Percentiles rank a stretch among this genome's conserved stretches.
Conservation (phyloP, 352 stramenopile species). For the Globisporangium recalcitrans region DNA sequence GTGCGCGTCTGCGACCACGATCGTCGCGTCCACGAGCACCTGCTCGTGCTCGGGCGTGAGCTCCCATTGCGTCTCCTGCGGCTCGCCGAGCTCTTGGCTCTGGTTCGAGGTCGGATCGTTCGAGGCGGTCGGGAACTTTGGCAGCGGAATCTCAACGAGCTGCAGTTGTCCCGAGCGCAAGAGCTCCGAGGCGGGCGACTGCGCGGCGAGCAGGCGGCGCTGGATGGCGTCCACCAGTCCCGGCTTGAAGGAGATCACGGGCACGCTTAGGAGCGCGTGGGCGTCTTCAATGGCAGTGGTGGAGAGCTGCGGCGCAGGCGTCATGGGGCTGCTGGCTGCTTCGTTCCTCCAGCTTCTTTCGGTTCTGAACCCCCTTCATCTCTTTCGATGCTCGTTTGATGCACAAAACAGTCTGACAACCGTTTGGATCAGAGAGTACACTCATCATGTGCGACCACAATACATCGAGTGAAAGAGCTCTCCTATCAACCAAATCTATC, state of each 20-base stretch:
- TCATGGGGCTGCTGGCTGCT: neutral
- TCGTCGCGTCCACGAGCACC: slow-evolving; percentile 23
- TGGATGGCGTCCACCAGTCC: slow-evolving; percentile 26
- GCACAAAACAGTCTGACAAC: neutral
- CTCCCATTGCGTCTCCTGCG: slow-evolving; percentile 20
- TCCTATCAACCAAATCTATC: no score
- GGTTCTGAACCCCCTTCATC: neutral
- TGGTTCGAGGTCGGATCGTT: slow-evolving; percentile 1
- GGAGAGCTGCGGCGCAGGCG: neutral
- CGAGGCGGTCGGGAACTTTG: slow-evolving; percentile 2
- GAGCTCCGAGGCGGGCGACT: slow-evolving; percentile 9
- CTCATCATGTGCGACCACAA: no score
- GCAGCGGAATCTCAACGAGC: slow-evolving; percentile 27
- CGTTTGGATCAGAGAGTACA: no score
- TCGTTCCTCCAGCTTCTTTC: neutral
- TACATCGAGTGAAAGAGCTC: no score
- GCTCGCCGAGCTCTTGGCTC: neutral
- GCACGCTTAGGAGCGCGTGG: slow-evolving; percentile 17
- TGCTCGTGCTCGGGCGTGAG: slow-evolving; percentile 26
- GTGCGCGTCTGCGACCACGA: slow-evolving; percentile 31
- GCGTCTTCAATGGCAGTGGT: neutral
- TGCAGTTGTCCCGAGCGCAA: slow-evolving; percentile 20
- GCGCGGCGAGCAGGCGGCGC: slow-evolving; percentile 13
- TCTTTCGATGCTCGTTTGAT: slow-evolving; percentile 4
- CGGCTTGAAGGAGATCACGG: slow-evolving; percentile 34